Base-by-base conservation (phyloP, 495 filamentous ascomycete species). In the Talaromyces ruber region DNA sequence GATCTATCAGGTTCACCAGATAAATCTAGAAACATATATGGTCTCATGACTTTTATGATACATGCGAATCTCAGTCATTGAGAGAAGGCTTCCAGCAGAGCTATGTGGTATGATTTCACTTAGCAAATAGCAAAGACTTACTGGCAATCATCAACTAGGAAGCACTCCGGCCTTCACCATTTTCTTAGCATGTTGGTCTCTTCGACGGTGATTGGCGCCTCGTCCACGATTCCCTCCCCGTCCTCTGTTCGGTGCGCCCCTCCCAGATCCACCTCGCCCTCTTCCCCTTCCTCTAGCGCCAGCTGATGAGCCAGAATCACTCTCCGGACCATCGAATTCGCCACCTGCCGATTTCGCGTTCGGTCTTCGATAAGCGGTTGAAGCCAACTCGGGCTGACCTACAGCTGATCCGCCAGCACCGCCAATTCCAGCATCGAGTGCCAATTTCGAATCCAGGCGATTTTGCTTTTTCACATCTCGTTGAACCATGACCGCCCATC, bases 401-500 rank as follows among this genome's bases (percentile, higher is more conserved):
- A 74, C 69, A 22, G 76, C 26, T 1, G 64, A 61, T 29, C 65
- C 69, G 9, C 58, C 53, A 37, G 24, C 65, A 26, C 66, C 68
- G 47, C 30, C 63, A 26, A 68, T 72, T 0, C 84, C 87, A 26
- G 74, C 71, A 59, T 83, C 86, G 64, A 81, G 75, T 18, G 83
- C 80, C 65, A 87, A 87, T 67, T 80, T 84, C 58, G 78, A 77
- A 74, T 93, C 88, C 52, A 97, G 70, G 64, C 80, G 77, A 62
- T 82, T 77, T 68, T 86, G 71, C 53, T 86, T 78, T 64, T 81
- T 79, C n/a, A 86, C 82, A 66, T 95, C 88, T 26, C 93, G 77
- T 6, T 71, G 69, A 2, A 96, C 69, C 91, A 98, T 96, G 25
- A 96, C 72, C 3, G 81, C 90, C 92, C 92, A 98, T 14, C 94